Base-by-base conservation (phyloP, 2,329 filamentous ascomycete species). In the Xylaria sp. region DNA sequence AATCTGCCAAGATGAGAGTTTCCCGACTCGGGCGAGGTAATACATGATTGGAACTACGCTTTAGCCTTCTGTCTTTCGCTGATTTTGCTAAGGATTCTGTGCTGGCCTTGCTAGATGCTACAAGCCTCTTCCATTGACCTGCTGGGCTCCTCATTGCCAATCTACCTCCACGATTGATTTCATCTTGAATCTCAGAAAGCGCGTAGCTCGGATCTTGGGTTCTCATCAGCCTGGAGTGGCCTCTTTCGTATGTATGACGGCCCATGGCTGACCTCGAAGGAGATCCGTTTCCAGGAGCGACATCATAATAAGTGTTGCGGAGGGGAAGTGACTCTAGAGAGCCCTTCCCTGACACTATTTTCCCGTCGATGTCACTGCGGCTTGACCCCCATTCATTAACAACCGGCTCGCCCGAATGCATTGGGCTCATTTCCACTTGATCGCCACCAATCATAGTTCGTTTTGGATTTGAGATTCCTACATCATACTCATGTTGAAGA, bases 51-150 rank as follows among this genome's bases (percentile, higher is more conserved):
- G 64, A 53, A 59, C 42, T 64, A 50, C 74, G 75, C 56, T 69
- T 71, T 48, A 74, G 21, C 21, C 74, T 72, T 50, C 72, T 75
- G 64, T 75, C 72, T 59, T 73, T 77, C 9, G 72, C 54, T 19
- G 64, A 65, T 47, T 68, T 71, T 9, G 72, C 67, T 3, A 75
- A 54, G 14, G 74, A 75, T 56, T 75, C 72, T 2, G 72, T 69
- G 48, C 76, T 78, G 17, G 69, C 67, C 54, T 64, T 72, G 55
- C 72, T 74, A 27, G 72, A 71, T n/a, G 70, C 61, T 45, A 61
- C 24, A 14, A 73, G 55, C 34, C 45, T 67, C 55, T 70, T 74
- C 75, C 74, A 74, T 50, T 72, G 70, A 4, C 68, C 63, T 30
- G 59, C 61, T 2, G 65, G 69, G 34, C 34, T 63, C 9, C 42